A percentile compares a stretch with the other conserved stretches of the same genome.
phyloP scores from a whole-genome alignment of 345 rosid species.

The Populus euphratica region DNA sequence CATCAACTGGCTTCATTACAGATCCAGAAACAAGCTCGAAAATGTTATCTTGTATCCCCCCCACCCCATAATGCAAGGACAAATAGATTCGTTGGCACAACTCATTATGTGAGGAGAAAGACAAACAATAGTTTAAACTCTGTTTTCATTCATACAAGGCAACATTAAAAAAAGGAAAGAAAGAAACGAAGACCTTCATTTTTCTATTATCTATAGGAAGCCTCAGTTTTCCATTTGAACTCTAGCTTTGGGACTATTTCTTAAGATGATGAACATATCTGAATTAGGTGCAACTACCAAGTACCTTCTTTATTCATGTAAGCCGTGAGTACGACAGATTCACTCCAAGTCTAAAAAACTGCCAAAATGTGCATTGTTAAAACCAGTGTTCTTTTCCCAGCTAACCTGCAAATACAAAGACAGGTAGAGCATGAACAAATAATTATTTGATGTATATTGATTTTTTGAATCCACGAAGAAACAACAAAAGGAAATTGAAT shows the following conservation, averaged over 20 bases:
- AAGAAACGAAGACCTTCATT: background rate
- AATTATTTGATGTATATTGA: background rate
- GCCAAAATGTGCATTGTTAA: background rate
- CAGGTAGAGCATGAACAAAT: background rate
- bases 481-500: background rate
- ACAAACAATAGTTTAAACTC: background rate
- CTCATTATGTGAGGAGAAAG: background rate
- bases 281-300: background rate
- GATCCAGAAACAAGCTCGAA: background rate
- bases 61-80: too few species aligned
- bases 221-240: background rate
- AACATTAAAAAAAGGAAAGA: background rate
- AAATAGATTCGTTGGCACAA: too few species aligned
- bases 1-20: too few species aligned
- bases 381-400: background rate
- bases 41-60: too few species aligned
- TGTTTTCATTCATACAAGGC: background rate
- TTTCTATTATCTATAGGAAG: background rate
- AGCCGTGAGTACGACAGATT: background rate
- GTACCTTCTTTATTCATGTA: background rate
- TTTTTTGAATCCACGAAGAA: background rate
- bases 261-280: background rate
- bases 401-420: constrained; percentile 17
- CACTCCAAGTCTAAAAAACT: background rate
- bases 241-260: background rate